Base-by-base conservation (phyloP, 2,329 filamentous ascomycete species). In the Apiospora sp. region DNA sequence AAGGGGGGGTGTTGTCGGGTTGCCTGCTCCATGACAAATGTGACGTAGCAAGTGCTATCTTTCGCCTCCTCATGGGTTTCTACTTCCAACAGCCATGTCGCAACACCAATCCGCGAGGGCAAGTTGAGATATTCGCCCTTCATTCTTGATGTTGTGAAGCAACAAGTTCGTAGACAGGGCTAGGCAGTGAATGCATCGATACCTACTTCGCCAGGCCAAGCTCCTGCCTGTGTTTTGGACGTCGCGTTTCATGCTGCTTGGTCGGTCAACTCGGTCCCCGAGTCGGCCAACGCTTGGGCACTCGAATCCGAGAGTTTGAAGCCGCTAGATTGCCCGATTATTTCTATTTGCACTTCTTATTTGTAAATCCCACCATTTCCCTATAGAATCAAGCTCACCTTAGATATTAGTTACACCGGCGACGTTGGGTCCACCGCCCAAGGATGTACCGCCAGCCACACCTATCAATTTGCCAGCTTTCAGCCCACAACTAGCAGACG, bases 401-500 rank as follows among this genome's bases (percentile, higher is more conserved):
- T 68, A 30, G 12, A 30, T 30, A 22, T 73, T 74, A 81, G 79
- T 76, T 73, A 75, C 77, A 71, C 72, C 76, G 68, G 67, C 76
- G 64, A 71, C 73, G 37, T 73, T 79, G 68, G 77, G 76, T 30
- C 74, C 77, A 34, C 78, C 78, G 49, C 87, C 27, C 41, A 85
- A 87, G 76, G 84, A 90, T 73, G 84, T 90, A 16, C 88, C 88
- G n/a, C 84, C 87, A 51, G 84, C 89, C 64, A 91, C 89, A 10
- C 87, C 88, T 27, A 78, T 91, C 75, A 83, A 81, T 75, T 83
- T 91, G 61, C 89, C 89, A 71, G 79, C 78, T 67, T 86, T 81
- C 76, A 79, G 76, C 54, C 84, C 83, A 48, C 80, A 78, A 68
- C 75, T 75, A 8, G 24, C 58, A 41, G 58, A n/a, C 19, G 16